Conservation (phyloP, 2,329 filamentous ascomycete genomes). For the Rugonectria rugulosa region DNA sequence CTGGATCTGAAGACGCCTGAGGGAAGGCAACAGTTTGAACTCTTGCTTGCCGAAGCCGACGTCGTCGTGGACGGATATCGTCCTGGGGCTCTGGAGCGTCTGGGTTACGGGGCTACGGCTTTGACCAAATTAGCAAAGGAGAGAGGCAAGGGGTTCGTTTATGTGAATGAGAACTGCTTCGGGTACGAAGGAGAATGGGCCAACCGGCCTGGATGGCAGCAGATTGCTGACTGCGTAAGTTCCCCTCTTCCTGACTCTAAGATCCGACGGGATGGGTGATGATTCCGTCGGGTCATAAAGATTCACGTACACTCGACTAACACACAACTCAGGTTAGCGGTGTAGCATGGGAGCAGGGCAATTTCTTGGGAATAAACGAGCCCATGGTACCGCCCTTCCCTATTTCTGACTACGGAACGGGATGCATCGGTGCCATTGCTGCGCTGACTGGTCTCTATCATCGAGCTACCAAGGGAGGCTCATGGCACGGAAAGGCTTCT, state of each 20-base stretch:
- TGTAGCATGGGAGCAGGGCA: slow-evolving; percentile 68
- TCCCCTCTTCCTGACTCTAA: background rate
- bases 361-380: slow-evolving; percentile 66
- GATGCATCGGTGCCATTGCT: slow-evolving; percentile 74
- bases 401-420: slow-evolving; percentile 73
- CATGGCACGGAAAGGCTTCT: slow-evolving; percentile 70
- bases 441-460: slow-evolving; percentile 70
- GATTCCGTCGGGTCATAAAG: background rate
- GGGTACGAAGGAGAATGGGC: slow-evolving; percentile 69
- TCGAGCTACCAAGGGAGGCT: slow-evolving; percentile 69
- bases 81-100: slow-evolving; percentile 67
- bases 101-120: slow-evolving; percentile 68
- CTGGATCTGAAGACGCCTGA: slow-evolving; percentile 65
- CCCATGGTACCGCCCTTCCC: slow-evolving; percentile 72
- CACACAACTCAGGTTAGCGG: slow-evolving; percentile 54
- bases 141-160: slow-evolving; percentile 69
- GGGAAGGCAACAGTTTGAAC: slow-evolving; percentile 65
- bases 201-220: slow-evolving; percentile 72
- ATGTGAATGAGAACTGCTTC: slow-evolving; percentile 77
- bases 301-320: background rate
- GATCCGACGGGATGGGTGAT: background rate
- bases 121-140: slow-evolving; percentile 60
- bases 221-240: slow-evolving; percentile 70
- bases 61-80: slow-evolving; percentile 74
- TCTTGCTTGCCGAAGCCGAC: slow-evolving; percentile 67